Conservation (phyloP, 257 asterid genomes). For the Parsonsia alboflavescens region DNA sequence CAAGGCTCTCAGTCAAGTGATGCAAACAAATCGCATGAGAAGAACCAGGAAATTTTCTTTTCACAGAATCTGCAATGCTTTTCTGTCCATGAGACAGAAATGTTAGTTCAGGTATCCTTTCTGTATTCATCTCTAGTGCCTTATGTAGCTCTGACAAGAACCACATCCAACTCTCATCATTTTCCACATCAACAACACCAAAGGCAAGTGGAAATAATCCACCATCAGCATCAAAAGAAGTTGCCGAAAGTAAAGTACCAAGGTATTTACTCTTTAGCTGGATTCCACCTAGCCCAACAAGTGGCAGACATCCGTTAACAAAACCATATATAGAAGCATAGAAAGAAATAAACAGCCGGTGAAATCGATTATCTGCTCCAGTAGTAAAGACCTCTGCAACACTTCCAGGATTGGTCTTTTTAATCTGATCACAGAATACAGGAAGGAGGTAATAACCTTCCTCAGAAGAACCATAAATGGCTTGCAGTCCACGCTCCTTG, state of each 20-base stretch:
- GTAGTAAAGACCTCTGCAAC: constrained; percentile 60
- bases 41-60: constrained; percentile 42
- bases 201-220: constrained; percentile 66
- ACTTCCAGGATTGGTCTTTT: constrained; percentile 55
- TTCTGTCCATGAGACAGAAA: constrained; percentile 57
- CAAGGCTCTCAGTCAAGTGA: constrained; percentile 62
- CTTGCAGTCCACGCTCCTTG: constrained; percentile 81
- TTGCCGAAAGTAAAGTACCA: constrained; percentile 63
- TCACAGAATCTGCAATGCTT: constrained; percentile 52
- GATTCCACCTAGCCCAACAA: constrained; percentile 54
- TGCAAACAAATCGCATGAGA: constrained; percentile 58
- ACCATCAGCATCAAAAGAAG: constrained; percentile 74
- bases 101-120: constrained; percentile 41
- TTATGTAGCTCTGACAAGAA: constrained; percentile 58
- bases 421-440: constrained; percentile 57
- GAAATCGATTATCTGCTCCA: constrained; percentile 58
- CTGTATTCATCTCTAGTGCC: constrained; percentile 49
- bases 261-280: constrained; percentile 66
- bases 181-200: constrained; percentile 62
- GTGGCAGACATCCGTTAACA: constrained; percentile 63
- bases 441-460: constrained; percentile 76
- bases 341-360: constrained; percentile 59
- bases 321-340: constrained; percentile 58
- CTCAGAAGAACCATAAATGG: constrained; percentile 74
- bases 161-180: constrained; percentile 80